Evolutionary conservation across 805 yeast genomes (phyloP), one percentile per base, ranked within the genome.

Genomic region (Saccharomycopsis sp.): DNA sequence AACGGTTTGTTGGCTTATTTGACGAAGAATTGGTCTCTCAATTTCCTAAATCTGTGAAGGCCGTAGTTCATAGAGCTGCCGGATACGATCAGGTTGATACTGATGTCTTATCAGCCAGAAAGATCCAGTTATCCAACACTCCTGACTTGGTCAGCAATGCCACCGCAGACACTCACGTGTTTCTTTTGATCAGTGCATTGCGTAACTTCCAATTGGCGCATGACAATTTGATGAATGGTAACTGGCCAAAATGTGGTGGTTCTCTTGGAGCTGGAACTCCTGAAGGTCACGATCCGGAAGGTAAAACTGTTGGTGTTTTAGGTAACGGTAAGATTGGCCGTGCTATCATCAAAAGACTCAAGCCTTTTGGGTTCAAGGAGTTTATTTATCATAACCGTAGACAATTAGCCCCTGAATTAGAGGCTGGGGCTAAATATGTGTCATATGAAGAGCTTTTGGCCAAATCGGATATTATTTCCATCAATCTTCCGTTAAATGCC

Each of bases 291-390:
- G 92, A 86, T 66, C 96, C 96, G 17, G 83, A 77, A 62, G 89
- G 89, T 7, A 85, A 86, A 67, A 77, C 77, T 19, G 85, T 90
- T 22, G 97, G 97, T 54, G 84, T 90, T 57, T 75, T 87, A 56
- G 97, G 97, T 15, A 78, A 90, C 81, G 97, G 97, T 38, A 96
- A 96, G 41, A 89, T 90, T 72, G 97, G 97, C 53, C 81, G 91
- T 59, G 87, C 89, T 34, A 83, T 90, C 56, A 78, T 89, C 56
- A 82, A 83, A 63, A 79, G 93, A 65, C 76, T 88, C 62, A 72
- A 73, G 63, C 92, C 93, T 7, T 89, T 90, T 71, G 96, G 94
- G 2, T 88, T 89, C 71, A 73, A 71, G 38, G 83, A 81, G 65
- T 81, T 87, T 63, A 70, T 86, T 44, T 90, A 90, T 72, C 79